phyloP scores from a whole-genome alignment of 371 early-diverging fungal species.

The Saksenaea oblongispora region DNA sequence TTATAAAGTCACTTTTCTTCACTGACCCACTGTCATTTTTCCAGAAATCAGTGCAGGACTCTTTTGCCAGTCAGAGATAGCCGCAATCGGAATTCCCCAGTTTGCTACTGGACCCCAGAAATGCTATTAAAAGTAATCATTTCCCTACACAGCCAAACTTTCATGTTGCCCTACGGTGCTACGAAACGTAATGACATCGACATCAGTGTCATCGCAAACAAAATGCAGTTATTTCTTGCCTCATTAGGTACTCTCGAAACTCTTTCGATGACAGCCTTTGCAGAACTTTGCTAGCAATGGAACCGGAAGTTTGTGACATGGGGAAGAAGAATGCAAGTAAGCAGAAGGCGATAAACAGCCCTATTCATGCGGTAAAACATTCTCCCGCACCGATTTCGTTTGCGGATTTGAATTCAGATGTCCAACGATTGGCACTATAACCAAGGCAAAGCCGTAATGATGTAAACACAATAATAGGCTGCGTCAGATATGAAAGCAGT shows the following conservation, averaged over 20 bases:
- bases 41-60: slow-evolving; percentile 92
- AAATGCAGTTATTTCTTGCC: slow-evolving; percentile 36
- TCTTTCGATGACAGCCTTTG: slow-evolving; percentile 70
- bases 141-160: not conserved
- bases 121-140: slow-evolving; percentile 50
- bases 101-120: slow-evolving; percentile 96
- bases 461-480: too few relatives aligned
- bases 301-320: slow-evolving; percentile 59
- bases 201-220: not conserved
- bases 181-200: slow-evolving; percentile 8
- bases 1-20: not conserved
- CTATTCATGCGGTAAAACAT: not conserved
- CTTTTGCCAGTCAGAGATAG: slow-evolving; percentile 91
- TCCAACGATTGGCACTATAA: too few relatives aligned
- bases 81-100: slow-evolving; percentile 97
- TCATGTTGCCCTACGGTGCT: slow-evolving; percentile 42
- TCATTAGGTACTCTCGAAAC: slow-evolving; percentile 80
- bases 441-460: too few relatives aligned
- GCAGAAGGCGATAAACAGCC: not conserved
- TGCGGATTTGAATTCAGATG: too few relatives aligned
- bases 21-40: slow-evolving; percentile 87
- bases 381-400: not conserved
- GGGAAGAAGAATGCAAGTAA: slow-evolving; percentile 11
- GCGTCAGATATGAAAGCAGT: too few relatives aligned
- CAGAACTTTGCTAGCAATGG: slow-evolving; percentile 56